phyloP scores from a whole-genome alignment of 1,284 basidiomycete genomes.

The Ustilago tritici region DNA sequence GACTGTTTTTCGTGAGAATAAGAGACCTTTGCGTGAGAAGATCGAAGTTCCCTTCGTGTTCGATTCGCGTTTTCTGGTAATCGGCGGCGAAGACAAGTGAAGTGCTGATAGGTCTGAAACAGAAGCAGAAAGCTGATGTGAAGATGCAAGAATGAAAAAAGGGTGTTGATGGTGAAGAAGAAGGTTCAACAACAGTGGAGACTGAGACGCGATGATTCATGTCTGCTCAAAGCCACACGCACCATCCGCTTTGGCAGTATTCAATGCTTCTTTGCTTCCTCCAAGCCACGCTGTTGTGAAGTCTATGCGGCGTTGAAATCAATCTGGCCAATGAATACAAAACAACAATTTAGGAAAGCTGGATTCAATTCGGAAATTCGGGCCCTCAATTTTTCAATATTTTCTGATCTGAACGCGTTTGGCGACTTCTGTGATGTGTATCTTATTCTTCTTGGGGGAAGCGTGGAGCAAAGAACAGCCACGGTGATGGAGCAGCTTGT shows the following conservation, averaged over 20 bases:
- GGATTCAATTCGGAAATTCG: background rate
- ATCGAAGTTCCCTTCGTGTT: background rate
- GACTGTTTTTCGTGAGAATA: background rate
- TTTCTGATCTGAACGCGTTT: no score
- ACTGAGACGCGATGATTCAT: background rate
- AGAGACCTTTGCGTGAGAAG: background rate
- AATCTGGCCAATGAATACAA: slow-evolving; percentile 4
- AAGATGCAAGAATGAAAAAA: background rate
- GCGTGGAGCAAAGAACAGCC: no score
- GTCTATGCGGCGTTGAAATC: background rate
- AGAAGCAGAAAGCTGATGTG: background rate
- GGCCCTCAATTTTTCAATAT: no score
- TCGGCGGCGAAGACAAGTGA: background rate
- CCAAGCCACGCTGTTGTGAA: background rate
- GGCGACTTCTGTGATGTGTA: no score
- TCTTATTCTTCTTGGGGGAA: no score
- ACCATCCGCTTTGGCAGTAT: background rate
- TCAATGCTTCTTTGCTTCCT: background rate
- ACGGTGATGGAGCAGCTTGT: no score
- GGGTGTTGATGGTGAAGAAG: background rate
- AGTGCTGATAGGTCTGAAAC: background rate
- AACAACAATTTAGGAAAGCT: background rate
- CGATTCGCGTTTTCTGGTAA: background rate
- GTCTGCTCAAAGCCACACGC: slow-evolving; percentile 3
- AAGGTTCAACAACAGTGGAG: background rate